Base-by-base conservation (phyloP, 352 stramenopile genomes). In the Phytophthora ohioensis region DNA sequence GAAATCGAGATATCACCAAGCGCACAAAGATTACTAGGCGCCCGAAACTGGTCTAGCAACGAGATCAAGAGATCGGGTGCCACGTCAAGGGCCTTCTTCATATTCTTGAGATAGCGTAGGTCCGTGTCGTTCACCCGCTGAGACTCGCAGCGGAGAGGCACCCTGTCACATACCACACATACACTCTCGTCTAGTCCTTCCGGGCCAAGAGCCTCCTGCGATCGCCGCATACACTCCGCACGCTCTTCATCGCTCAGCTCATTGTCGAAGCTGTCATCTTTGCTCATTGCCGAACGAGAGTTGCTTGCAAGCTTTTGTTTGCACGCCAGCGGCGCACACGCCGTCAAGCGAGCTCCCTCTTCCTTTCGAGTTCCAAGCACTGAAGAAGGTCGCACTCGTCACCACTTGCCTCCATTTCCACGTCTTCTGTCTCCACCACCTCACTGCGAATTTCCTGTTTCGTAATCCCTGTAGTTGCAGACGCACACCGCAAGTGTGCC, bases 161-260 rank as follows among this genome's bases (percentile, higher is more conserved):
- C n/a, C 3, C 32, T 31, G 12, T 64, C 56, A 17, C 56, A 64
- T 32, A 9, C 4, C 0, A 6, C 43, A 30, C 56, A 64, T 5
- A 49, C 53, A 31, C 53, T 51, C 39, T 60, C 53, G 21, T 60
- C 53, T 5, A 60, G 53, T 6, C 36, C 53, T 60, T 60, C 53
- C 7, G 36, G 6, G 7, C 36, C 11, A 41, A 41, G 36, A 11
- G 36, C 11, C 36, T 11, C 11, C 11, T 11, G 36, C 7, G 3
- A 11, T 2, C 36, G 2, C 36, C 11, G 7, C 11, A 41, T 12
- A 11, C 36, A 41, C 1, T 41, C 36, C 11, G 36, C 11, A 11
- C 36, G 36, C 36, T 41, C 36, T 11, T 41, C 36, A 41, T 7
- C 36, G 11, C 36, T 41, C 7, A 41, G 36, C 36, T 41, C 36